These are phyloP conservation scores for Neurospora sp. DNA, from an alignment of 2,329 filamentous ascomycete species.

Conservation along the genomic window DNA sequence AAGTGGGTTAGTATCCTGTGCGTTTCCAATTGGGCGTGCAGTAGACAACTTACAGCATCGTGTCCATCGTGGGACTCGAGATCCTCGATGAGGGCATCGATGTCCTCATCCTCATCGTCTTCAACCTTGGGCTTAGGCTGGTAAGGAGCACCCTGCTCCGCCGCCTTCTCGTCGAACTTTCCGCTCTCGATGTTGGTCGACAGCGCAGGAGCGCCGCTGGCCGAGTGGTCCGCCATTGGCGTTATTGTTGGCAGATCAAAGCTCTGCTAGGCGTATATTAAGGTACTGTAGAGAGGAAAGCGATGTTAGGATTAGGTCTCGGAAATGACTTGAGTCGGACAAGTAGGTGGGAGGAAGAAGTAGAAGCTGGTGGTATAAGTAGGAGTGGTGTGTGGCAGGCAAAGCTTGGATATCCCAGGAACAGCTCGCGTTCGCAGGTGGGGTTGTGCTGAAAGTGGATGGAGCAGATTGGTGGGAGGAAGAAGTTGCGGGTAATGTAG, in stretches of 20 bases:
- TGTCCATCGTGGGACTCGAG: conserved; percentile 74
- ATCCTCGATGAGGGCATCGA: conserved; percentile 79
- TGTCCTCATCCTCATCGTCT: conserved; percentile 67
- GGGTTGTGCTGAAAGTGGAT: conserved; percentile 1
- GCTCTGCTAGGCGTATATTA: conserved; percentile 18
- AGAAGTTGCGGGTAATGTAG: not conserved
- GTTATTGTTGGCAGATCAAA: conserved; percentile 17
- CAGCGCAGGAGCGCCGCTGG: conserved; percentile 37
- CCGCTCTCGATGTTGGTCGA: conserved; percentile 56
- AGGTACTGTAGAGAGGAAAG: conserved; percentile 1
- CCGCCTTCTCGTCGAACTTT: conserved; percentile 53
- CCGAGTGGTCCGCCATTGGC: conserved; percentile 42
- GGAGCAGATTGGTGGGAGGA: conserved; percentile 10
- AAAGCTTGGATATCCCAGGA: not conserved
- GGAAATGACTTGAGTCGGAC: conserved; percentile 6
- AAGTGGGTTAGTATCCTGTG: conserved; percentile 9
- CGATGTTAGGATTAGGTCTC: not conserved
- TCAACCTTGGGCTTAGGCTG: conserved; percentile 31
- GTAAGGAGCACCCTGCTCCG: conserved; percentile 15
- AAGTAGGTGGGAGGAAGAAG: conserved; percentile 10
- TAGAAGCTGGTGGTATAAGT: conserved; percentile 5
- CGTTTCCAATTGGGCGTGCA: not conserved
- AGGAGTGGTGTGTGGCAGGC: not conserved
- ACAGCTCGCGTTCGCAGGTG: not conserved
- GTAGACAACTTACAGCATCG: conserved; percentile 28